These are phyloP conservation scores for Suhomyces terraborum DNA, from an alignment of 1,139 yeast genomes.

Conservation along the genomic window DNA sequence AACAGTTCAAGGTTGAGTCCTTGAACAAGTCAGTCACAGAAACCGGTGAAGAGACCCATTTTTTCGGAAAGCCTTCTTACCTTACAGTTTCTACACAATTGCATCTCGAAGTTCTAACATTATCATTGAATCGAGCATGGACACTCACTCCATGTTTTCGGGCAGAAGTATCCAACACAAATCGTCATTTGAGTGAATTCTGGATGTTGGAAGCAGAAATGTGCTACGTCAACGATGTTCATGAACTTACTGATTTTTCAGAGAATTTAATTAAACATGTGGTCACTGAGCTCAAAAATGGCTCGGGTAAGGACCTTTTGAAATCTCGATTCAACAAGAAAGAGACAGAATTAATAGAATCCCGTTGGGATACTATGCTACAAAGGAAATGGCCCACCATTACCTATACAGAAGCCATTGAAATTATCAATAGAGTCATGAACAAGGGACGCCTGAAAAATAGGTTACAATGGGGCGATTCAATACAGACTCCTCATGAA, in stretches of 20 bases:
- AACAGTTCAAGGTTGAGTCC: constrained; percentile 61
- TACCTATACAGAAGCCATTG: constrained; percentile 75
- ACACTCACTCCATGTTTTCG: constrained; percentile 89
- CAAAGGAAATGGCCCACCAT: constrained; percentile 64
- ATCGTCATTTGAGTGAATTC: constrained; percentile 88
- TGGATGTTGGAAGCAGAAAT: constrained; percentile 98
- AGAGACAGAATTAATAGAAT: constrained; percentile 27
- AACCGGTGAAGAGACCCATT: constrained; percentile 28
- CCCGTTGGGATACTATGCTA: constrained; percentile 32
- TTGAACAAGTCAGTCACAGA: constrained; percentile 15
- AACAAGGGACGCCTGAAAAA: constrained; percentile 30
- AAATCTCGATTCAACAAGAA: constrained; percentile 38
- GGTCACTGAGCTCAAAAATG: constrained; percentile 40
- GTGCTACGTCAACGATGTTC: constrained; percentile 60
- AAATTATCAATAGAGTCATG: constrained; percentile 41
- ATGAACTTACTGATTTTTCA: constrained; percentile 63
- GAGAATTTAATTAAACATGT: constrained; percentile 68
- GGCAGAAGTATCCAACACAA: constrained; percentile 91
- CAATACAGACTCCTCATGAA: constrained; percentile 83
- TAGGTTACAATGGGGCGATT: constrained; percentile 62
- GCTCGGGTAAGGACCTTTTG: constrained; percentile 45
- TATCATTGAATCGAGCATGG: constrained; percentile 83
- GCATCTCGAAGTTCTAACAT: constrained; percentile 80
- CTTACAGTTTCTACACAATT: constrained; percentile 91
- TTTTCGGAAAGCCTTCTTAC: constrained; percentile 69